phyloP scores from a whole-genome alignment of 306 rosid genomes.

The Casuarina glauca region DNA sequence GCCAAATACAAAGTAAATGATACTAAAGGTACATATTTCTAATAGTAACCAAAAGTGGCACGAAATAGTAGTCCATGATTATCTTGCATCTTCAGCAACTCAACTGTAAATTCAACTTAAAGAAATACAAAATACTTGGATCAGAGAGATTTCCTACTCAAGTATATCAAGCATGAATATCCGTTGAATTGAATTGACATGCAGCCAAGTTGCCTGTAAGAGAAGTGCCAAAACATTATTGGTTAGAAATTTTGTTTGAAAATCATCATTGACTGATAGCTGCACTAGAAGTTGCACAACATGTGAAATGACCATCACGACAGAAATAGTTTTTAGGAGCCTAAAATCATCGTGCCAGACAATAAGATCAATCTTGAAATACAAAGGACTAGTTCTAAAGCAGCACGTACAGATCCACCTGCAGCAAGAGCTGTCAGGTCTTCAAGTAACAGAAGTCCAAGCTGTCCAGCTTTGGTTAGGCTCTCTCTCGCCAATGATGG shows the following conservation, averaged over 20 bases:
- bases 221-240: slow-evolving; percentile 31
- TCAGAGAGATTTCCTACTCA: slow-evolving; percentile 65
- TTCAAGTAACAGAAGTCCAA: slow-evolving; percentile 93
- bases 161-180: slow-evolving; percentile 94
- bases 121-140: slow-evolving; percentile 18
- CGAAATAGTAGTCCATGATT: not conserved
- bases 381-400: slow-evolving; percentile 43
- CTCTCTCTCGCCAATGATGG: slow-evolving; percentile 61
- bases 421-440: slow-evolving; percentile 99
- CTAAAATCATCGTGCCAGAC: slow-evolving; percentile 21
- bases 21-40: not conserved
- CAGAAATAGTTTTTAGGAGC: slow-evolving; percentile 20
- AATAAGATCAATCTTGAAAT: slow-evolving; percentile 21
- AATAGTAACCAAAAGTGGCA: not conserved
- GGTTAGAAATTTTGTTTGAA: slow-evolving; percentile 25
- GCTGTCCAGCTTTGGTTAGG: slow-evolving; percentile 76
- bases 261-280: slow-evolving; percentile 25
- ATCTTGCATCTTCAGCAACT: not conserved
- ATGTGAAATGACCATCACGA: slow-evolving; percentile 15
- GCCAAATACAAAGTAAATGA: not conserved
- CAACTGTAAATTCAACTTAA: not conserved
- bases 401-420: slow-evolving; percentile 99
- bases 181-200: slow-evolving; percentile 66
- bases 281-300: not conserved
- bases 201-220: slow-evolving; percentile 84